phyloP scores from a whole-genome alignment of 495 filamentous ascomycete species.

The Talaromyces adpressus region DNA sequence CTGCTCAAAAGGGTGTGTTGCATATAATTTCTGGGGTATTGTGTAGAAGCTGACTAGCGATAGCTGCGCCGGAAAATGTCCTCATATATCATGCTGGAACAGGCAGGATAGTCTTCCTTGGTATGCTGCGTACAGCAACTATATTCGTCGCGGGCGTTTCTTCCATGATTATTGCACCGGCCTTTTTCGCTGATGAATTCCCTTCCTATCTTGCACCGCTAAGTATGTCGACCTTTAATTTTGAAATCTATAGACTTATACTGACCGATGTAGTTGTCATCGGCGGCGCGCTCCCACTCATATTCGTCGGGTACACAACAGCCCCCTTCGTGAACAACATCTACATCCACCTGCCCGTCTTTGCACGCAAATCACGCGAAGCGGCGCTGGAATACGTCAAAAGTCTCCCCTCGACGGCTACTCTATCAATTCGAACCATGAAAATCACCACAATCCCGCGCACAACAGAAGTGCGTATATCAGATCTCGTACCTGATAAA shows the following conservation, averaged over 20 bases:
- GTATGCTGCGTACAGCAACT: constrained; percentile 60
- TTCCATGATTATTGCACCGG: constrained; percentile 51
- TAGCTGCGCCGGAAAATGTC: constrained; percentile 48
- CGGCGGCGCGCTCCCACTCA: constrained; percentile 56
- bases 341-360: constrained; percentile 60
- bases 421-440: constrained; percentile 65
- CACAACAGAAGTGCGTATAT: constrained; percentile 30
- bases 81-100: constrained; percentile 70
- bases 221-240: constrained; percentile 26
- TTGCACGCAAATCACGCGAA: constrained; percentile 62
- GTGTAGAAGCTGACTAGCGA: not conserved
- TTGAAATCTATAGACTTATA: not conserved
- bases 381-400: constrained; percentile 57
- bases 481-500: constrained; percentile 28
- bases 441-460: constrained; percentile 44
- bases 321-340: constrained; percentile 67
- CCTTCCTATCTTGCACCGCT: constrained; percentile 36
- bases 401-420: constrained; percentile 53
- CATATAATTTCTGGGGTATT: no score
- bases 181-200: constrained; percentile 43
- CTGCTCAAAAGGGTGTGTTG: constrained; percentile 23
- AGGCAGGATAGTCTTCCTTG: constrained; percentile 56
- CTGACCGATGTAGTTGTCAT: constrained; percentile 37
- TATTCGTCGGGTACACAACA: constrained; percentile 57
- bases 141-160: constrained; percentile 64